Conservation (phyloP, 768 basidiomycete species). For the Russula compacta region DNA sequence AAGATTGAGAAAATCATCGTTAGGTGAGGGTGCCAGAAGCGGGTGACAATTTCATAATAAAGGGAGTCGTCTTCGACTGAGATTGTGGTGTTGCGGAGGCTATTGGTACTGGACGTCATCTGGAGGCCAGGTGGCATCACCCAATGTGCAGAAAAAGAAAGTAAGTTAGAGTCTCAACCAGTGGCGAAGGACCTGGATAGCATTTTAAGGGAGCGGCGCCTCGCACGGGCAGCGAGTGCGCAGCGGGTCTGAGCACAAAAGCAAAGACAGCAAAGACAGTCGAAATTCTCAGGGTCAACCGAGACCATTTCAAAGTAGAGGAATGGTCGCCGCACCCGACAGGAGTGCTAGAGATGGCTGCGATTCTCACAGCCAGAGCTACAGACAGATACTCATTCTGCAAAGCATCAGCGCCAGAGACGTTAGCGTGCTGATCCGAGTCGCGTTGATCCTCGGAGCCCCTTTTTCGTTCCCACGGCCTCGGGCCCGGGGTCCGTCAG, state of each 20-base stretch:
- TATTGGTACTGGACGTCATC: neutral
- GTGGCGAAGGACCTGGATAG: neutral
- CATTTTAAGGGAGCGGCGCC: neutral
- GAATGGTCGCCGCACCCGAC: neutral
- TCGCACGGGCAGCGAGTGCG: neutral
- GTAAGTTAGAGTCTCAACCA: neutral
- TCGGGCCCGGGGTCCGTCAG: no score
- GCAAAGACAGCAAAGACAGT: neutral
- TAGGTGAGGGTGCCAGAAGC: neutral
- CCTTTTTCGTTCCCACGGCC: no score
- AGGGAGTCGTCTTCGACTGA: neutral
- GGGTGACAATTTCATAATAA: neutral
- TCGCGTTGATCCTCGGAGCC: no score
- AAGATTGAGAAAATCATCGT: neutral
- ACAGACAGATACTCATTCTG: neutral
- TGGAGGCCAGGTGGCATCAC: neutral
- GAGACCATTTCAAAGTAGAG: neutral
- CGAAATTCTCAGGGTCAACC: neutral
- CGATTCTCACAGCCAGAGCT: neutral
- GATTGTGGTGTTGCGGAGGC: neutral
- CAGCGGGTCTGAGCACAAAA: neutral
- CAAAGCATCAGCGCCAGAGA: neutral
- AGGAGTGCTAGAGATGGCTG: neutral
- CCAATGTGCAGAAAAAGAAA: neutral
- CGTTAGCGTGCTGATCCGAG: no score